Evolutionary conservation across 2,329 filamentous ascomycete genomes (phyloP), one percentile per base, ranked within the genome.

Genomic region (Simplicillium aogashimaense): DNA sequence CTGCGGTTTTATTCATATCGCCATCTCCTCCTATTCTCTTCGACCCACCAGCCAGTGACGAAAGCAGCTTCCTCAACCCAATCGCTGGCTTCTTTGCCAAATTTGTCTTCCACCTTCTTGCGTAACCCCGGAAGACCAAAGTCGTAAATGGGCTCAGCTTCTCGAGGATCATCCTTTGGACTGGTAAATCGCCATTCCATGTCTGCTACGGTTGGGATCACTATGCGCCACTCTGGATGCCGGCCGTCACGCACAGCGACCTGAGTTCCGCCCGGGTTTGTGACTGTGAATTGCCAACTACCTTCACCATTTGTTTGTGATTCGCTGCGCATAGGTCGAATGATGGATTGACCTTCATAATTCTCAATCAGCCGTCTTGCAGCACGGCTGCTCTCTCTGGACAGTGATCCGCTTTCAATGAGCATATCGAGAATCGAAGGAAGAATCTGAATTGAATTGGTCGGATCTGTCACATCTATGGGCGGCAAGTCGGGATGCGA

Each of bases 381-480:
- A 12, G 54, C 51, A 4, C 41, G 35, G 13, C 42, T 47, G 14
- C 54, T 52, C 31, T 47, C 46, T 4, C 48, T 40, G 40, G 50
- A 50, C 25, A 61, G 54, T 8, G 58, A 61, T 10, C 50, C 52
- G 7, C 52, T 58, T 40, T 58, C 53, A 30, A 57, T 43, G 29
- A 61, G 55, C 0, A 61, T 47, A 18, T 61, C 58, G 28, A 61
- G 51, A 14, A 61, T 53, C 3, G 58, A 60, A 0, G 58, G 58
- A 2, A 61, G 48, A 7, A 61, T 55, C 17, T 56, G 57, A 31
- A 56, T 45, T 10, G 58, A 57, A 10, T 54, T 56, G 6, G 57
- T 53, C 15, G 57, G 51, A 18, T 54, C 54, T 14, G 54, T 44
- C 44, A 59, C 51, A 16, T 59, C 48, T 1, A 60, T 39, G 12